phyloP scores from a whole-genome alignment of 2,329 filamentous ascomycete genomes.

The Beauveria rudraprayagi region DNA sequence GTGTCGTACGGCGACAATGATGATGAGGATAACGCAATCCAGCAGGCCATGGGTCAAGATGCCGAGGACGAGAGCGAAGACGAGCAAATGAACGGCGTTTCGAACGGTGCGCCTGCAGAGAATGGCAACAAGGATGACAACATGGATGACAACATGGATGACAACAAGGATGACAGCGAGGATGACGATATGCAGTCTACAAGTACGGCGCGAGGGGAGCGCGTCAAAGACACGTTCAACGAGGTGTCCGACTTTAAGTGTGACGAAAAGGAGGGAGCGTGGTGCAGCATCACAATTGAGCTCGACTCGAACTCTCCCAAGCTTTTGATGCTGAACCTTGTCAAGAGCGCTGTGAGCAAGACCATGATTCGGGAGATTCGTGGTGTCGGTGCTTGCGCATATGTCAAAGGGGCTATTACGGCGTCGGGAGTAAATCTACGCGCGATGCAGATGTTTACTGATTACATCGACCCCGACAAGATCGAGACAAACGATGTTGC shows the following conservation, averaged over 20 bases:
- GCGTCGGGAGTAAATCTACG: constrained; percentile 81
- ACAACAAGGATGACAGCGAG: constrained; percentile 19
- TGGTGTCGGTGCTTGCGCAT: constrained; percentile 64
- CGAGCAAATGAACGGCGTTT: constrained; percentile 24
- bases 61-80: constrained; percentile 50
- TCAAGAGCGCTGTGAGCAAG: constrained; percentile 70
- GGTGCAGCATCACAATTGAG: constrained; percentile 75
- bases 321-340: constrained; percentile 83
- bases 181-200: constrained; percentile 29
- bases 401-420: constrained; percentile 59
- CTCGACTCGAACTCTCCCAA: constrained; percentile 78
- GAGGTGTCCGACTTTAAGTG: constrained; percentile 73
- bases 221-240: constrained; percentile 54
- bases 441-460: constrained; percentile 82
- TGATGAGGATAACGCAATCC: constrained; percentile 76
- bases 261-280: constrained; percentile 63
- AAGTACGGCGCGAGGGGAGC: constrained; percentile 46
- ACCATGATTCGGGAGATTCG: constrained; percentile 82
- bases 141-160: constrained; percentile 31
- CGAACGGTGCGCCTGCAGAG: constrained; percentile 19
- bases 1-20: constrained; percentile 90
- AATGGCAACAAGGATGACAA: constrained; percentile 28
- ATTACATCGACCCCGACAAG: constrained; percentile 77
- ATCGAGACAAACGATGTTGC: constrained; percentile 91
- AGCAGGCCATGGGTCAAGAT: constrained; percentile 50